Evolutionary conservation across 1,284 basidiomycete species (phyloP), one percentile per base, ranked within the genome.

Genomic region (Phaffia rhodozyma): DNA sequence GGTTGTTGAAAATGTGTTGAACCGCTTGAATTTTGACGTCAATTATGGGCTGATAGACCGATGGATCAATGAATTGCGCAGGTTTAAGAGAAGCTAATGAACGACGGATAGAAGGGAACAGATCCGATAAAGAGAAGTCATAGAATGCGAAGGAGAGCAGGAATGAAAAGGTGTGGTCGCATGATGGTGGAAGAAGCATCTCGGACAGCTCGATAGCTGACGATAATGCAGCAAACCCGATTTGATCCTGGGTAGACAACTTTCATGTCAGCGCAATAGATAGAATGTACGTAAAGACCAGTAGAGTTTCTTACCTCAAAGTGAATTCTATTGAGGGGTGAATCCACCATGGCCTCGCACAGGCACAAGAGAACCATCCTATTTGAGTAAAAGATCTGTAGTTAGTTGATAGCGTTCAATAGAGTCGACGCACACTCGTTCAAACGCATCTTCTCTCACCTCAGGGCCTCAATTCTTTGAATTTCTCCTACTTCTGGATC

Each of bases 181-280:
- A 72, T 0, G 80, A 81, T 61, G 75, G 69, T 3, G 76, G 68
- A 68, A 84, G 78, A 6, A 62, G 61, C 61, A 74, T 73, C 20
- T 83, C 72, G 43, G 86, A 79, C 1, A 76, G 74, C 11, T 77
- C 73, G 20, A 85, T 74, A 0, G 86, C 82, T 63, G 83, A 78
- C 9, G 78, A 77, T 34, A 89, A 77, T 0, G 81, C 79, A 27
- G 80, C 76, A 67, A 85, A 87, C 2, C 85, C 85, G 11, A 89
- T 83, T 64, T 79, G 79, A 48, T 77, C 78, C 86, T 89, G 61
- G 9, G 23, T 4, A 43, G 38, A 43, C 13, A 11, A 43, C 5
- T 16, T 11, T 7, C 2, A 43, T 1, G 25, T 30, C 11, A 25
- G 51, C 51, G 51, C 23, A 53, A 53, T n/a, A n/a, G 18, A 23